Percentiles rank a stretch among this genome's conserved stretches.
Evolutionary conservation across 2,329 filamentous ascomycete species (phyloP).

Genomic region (Aspergillus sp.): DNA sequence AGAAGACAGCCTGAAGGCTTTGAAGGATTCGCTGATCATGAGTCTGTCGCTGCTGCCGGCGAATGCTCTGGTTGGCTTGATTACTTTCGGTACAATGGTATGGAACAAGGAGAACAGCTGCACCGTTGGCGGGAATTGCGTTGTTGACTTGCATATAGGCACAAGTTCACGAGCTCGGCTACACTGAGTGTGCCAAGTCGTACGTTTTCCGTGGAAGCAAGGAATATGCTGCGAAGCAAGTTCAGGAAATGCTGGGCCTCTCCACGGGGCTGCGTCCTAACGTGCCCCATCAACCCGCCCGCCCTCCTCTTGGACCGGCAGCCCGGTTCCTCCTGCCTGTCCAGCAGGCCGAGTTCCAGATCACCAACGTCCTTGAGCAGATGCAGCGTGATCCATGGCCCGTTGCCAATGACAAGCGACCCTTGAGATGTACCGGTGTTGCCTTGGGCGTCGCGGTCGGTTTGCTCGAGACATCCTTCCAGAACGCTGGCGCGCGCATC

Average conservation of each 20-base stretch:
- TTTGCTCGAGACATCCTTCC: constrained; percentile 89
- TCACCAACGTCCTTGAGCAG: constrained; percentile 93
- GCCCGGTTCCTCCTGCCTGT: constrained; percentile 91
- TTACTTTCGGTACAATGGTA: constrained; percentile 86
- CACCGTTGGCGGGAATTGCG: constrained; percentile 1
- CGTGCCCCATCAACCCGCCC: constrained; percentile 70
- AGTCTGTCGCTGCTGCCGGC: constrained; percentile 63
- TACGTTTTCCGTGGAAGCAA: constrained; percentile 98
- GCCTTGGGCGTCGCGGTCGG: constrained; percentile 95
- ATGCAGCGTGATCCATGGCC: constrained; percentile 98
- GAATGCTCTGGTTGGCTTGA: constrained; percentile 63
- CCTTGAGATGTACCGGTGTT: constrained; percentile 88
- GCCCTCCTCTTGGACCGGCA: constrained; percentile 74
- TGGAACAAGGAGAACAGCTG: constrained; percentile 16
- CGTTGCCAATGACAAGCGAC: constrained; percentile 87
- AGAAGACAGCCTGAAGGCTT: constrained; percentile 64
- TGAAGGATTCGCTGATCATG: constrained; percentile 68
- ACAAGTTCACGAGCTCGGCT: constrained; percentile 96
- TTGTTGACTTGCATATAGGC: constrained; percentile 52
- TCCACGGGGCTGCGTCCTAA: constrained; percentile 70
- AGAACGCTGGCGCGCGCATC: constrained; percentile 89
- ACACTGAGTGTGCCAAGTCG: constrained; percentile 96
- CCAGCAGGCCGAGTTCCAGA: constrained; percentile 93
- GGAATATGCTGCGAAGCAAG: constrained; percentile 96
- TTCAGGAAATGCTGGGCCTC: constrained; percentile 97